Evolutionary conservation across 306 rosid species (phyloP).

Genomic region (Glycyrrhiza uralensis): DNA sequence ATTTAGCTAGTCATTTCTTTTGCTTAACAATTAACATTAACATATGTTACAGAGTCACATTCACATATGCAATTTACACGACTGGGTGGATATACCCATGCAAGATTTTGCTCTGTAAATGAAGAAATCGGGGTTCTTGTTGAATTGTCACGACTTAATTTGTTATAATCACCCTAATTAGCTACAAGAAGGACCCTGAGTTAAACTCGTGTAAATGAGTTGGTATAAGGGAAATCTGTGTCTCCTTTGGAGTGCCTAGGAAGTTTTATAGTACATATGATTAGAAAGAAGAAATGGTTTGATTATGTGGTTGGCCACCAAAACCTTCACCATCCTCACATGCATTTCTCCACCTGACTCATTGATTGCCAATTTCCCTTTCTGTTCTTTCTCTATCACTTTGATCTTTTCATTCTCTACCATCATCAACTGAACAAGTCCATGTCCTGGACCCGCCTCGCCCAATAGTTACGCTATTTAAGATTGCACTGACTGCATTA

Average conservation of each 20-base stretch:
- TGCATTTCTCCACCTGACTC: constrained; percentile 16
- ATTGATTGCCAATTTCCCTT: constrained; percentile 17
- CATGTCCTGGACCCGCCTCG: constrained; percentile 30
- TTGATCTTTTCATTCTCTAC: not conserved
- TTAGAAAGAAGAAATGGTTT: not conserved
- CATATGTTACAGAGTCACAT: too few species aligned
- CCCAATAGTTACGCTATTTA: constrained; percentile 37
- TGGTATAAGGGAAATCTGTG: not conserved
- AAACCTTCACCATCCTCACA: not conserved
- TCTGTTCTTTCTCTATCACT: not conserved
- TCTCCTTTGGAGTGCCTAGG: not conserved
- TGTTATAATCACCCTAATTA: not conserved
- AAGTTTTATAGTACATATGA: not conserved
- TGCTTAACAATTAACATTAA: too few species aligned
- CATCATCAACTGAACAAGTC: not conserved
- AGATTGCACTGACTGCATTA: constrained; percentile 13
- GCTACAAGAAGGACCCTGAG: too few species aligned
- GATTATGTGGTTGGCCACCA: constrained; percentile 23
- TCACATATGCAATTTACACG: too few species aligned
- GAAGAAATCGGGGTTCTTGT: too few species aligned
- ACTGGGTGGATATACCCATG: too few species aligned
- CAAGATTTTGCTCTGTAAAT: too few species aligned
- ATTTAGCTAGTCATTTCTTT: too few species aligned
- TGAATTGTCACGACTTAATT: not conserved
- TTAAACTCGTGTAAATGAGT: not conserved